These are phyloP conservation scores for Mimosa bimucronata DNA, from an alignment of 306 rosid species.

Conservation along the genomic window DNA sequence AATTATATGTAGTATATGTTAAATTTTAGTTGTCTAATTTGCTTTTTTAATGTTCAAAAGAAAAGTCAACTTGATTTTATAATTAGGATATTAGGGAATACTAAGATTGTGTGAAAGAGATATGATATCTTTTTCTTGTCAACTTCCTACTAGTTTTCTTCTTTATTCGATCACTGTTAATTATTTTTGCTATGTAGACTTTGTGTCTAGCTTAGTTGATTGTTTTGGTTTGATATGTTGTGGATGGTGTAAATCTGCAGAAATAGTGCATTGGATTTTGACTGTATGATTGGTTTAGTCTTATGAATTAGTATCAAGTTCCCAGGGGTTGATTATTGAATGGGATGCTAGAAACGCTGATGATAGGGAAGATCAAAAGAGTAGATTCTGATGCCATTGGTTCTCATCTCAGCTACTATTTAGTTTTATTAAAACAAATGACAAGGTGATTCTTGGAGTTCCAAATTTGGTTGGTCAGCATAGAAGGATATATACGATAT, in stretches of 20 bases:
- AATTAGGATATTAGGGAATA: too few species aligned
- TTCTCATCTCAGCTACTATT: conserved; percentile 21
- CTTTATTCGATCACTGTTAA: neutral
- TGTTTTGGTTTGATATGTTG: conserved; percentile 17
- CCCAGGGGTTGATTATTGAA: conserved; percentile 24
- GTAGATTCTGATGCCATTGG: conserved; percentile 31
- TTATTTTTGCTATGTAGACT: neutral
- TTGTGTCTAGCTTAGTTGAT: neutral
- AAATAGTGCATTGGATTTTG: conserved; percentile 26
- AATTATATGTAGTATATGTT: too few species aligned
- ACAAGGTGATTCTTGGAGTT: conserved; percentile 11
- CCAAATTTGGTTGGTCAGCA: conserved; percentile 1
- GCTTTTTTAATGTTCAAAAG: too few species aligned
- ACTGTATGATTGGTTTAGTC: conserved; percentile 10
- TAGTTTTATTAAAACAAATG: neutral
- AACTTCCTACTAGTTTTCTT: neutral
- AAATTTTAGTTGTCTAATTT: too few species aligned
- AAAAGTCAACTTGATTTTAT: too few species aligned
- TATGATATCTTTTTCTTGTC: neutral
- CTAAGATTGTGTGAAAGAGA: neutral
- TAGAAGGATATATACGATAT: conserved; percentile 9
- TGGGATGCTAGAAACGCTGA: conserved; percentile 41
- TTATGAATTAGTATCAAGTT: conserved; percentile 27
- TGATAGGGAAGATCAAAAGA: conserved; percentile 28
- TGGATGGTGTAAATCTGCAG: conserved; percentile 12